Base-by-base conservation (phyloP, 805 yeast genomes). In the Suhomyces prunicola region DNA sequence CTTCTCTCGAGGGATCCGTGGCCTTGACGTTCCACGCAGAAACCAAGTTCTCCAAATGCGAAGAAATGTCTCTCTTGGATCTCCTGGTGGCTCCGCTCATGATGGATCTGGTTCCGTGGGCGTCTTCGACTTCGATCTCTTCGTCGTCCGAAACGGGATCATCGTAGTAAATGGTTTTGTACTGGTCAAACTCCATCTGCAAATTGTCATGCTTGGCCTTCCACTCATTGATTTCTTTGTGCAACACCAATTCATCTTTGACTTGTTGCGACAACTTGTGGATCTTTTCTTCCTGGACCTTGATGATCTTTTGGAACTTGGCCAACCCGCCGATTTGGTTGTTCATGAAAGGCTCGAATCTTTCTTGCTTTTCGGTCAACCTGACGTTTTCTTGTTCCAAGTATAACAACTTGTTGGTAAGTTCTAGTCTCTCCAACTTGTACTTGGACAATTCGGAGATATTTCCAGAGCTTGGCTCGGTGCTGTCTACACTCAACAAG, bases 231-330 rank as follows among this genome's bases (percentile, higher is more conserved):
- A 79, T 67, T 55, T 81, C 79, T 29, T 75, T 74, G 50, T 76
- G 74, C 54, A 79, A 69, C 4, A 59, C 66, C 54, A 78, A 77
- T 54, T 81, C 78, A 24, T 71, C 76, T 47, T 67, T 69, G 1
- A 84, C 66, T 54, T 77, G 76, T 3, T 55, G 49, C 15, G 75
- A 63, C 57, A 82, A 72, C 13, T 65, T 62, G 2, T 67, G 70
- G 44, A 85, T 76, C 56, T 74, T 68, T 3, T 66, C 69, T 50
- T 80, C 80, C 66, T 84, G 91, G 6, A 69, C 66, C 57, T 80
- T 77, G 27, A 87, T 76, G 23, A 87, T 62, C 17, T 72, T 68
- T 60, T 86, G 86, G 62, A 87, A 67, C 19, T 75, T 75, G 10
- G 76, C 70, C 33, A 85, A 69, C 51, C 83, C 83, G 8, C 78